Evolutionary conservation across 768 basidiomycete genomes (phyloP).

Genomic region (Imleria badia): DNA sequence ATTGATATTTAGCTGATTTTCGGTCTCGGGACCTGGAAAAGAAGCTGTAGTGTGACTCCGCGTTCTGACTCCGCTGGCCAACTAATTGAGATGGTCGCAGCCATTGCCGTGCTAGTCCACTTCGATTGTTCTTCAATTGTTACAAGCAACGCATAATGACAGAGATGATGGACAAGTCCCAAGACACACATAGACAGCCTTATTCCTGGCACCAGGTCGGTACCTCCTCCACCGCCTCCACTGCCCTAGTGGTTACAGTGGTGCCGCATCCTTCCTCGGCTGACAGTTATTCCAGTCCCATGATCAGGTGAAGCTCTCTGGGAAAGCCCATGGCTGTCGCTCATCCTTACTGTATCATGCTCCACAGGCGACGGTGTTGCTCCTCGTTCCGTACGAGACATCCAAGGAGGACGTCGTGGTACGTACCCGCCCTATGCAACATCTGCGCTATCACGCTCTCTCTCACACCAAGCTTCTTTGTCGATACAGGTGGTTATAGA

Average conservation of each 20-base stretch:
- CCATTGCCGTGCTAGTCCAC: slow-evolving; percentile 6
- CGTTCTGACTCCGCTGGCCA: slow-evolving; percentile 37
- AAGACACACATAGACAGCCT: slow-evolving; percentile 36
- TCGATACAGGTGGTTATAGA: slow-evolving; percentile 65
- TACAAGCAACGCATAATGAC: slow-evolving; percentile 14
- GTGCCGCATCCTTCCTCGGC: slow-evolving; percentile 16
- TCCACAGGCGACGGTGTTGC: slow-evolving; percentile 68
- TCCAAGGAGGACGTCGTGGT: slow-evolving; percentile 72
- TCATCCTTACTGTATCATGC: slow-evolving; percentile 20
- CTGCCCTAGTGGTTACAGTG: slow-evolving; percentile 6
- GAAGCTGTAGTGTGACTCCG: slow-evolving; percentile 1
- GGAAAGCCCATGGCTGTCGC: slow-evolving; percentile 8
- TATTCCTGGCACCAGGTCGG: slow-evolving; percentile 90
- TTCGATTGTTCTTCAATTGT: slow-evolving; percentile 9
- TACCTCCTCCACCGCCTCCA: slow-evolving; percentile 1
- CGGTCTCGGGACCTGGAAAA: not conserved
- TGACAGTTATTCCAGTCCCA: slow-evolving; percentile 57
- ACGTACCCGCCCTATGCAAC: slow-evolving; percentile 22
- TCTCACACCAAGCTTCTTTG: not conserved
- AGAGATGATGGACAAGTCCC: slow-evolving; percentile 25
- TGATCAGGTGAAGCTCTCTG: slow-evolving; percentile 60
- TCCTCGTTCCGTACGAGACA: slow-evolving; percentile 71
- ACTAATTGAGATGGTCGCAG: slow-evolving; percentile 23
- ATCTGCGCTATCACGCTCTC: not conserved
- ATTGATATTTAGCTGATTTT: slow-evolving; percentile 18